Evolutionary conservation across 164 flowering plant genomes (phyloP).

Genomic region (Magnolia sinica): DNA sequence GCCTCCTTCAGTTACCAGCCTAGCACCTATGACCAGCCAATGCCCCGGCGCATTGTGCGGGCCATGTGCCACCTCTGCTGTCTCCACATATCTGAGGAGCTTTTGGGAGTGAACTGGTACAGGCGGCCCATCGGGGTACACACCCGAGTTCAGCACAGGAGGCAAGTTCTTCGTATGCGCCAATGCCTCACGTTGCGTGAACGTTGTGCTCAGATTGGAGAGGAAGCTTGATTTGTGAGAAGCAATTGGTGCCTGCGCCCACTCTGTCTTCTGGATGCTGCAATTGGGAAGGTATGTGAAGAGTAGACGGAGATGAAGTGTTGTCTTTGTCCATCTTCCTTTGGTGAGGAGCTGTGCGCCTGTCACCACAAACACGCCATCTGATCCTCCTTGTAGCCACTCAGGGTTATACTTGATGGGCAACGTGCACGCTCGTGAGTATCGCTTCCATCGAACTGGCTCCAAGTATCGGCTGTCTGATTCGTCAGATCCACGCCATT

Average conservation of each 20-base stretch:
- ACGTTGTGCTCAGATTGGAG: slow-evolving; percentile 55
- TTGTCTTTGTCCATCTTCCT: slow-evolving; percentile 70
- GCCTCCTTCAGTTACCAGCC: slow-evolving; percentile 56
- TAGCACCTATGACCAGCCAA: slow-evolving; percentile 79
- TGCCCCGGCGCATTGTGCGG: slow-evolving; percentile 80
- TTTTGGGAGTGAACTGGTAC: slow-evolving; percentile 43
- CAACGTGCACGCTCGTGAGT: slow-evolving; percentile 70
- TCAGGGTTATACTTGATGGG: slow-evolving; percentile 58
- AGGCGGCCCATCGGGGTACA: slow-evolving; percentile 80
- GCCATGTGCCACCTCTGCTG: slow-evolving; percentile 61
- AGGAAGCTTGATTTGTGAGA: slow-evolving; percentile 64
- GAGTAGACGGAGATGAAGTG: slow-evolving; percentile 75
- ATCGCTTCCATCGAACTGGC: slow-evolving; percentile 64
- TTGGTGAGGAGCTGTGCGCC: slow-evolving; percentile 76
- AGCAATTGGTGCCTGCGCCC: slow-evolving; percentile 62
- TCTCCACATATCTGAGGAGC: slow-evolving; percentile 61
- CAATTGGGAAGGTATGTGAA: slow-evolving; percentile 63
- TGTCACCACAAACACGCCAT: slow-evolving; percentile 71
- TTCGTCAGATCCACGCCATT: slow-evolving; percentile 81
- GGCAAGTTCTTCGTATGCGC: slow-evolving; percentile 48
- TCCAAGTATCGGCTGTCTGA: slow-evolving; percentile 47
- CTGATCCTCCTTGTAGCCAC: slow-evolving; percentile 48
- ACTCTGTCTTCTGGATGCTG: slow-evolving; percentile 56
- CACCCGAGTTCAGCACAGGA: slow-evolving; percentile 60
- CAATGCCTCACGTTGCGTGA: slow-evolving; percentile 34